Evolutionary conservation across 2,329 filamentous ascomycete species (phyloP).

Genomic region (Nigrograna mackinnonii): DNA sequence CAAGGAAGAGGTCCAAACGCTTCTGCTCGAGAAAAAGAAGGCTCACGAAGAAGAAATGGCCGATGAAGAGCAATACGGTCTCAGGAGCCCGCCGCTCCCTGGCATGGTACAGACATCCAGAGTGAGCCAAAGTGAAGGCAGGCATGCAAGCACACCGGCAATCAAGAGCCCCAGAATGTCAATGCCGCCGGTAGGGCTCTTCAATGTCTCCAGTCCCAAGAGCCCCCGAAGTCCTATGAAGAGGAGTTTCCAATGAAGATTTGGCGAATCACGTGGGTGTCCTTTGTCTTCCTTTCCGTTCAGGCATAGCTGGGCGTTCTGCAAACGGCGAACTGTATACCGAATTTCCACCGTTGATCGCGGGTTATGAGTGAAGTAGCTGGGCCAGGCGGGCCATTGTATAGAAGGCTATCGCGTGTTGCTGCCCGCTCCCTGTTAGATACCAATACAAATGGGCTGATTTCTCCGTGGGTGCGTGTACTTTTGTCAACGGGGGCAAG

Average conservation of each 20-base stretch:
- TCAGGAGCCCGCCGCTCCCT: constrained; percentile 27
- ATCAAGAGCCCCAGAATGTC: constrained; percentile 6
- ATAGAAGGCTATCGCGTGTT: no score
- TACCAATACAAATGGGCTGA: no score
- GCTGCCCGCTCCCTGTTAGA: no score
- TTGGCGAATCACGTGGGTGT: no score
- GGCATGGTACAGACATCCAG: constrained; percentile 13
- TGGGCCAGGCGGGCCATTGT: no score
- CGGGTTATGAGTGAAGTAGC: no score
- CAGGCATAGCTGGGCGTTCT: no score
- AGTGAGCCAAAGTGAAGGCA: constrained; percentile 3
- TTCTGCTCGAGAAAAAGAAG: constrained; percentile 47
- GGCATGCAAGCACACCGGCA: constrained; percentile 15
- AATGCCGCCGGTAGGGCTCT: constrained; percentile 29
- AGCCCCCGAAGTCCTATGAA: constrained; percentile 28
- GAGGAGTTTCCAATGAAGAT: constrained; percentile 18
- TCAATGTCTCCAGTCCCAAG: constrained; percentile 18
- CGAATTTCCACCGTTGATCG: no score
- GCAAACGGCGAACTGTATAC: no score
- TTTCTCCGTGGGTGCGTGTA: no score
- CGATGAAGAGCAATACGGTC: constrained; percentile 19
- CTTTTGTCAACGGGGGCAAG: no score
- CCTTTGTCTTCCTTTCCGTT: no score
- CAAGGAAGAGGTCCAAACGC: constrained; percentile 52
- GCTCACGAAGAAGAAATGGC: constrained; percentile 37